These are phyloP conservation scores for Myriosclerotinia duriaeana DNA, from an alignment of 2,329 filamentous ascomycete genomes.

Conservation along the genomic window DNA sequence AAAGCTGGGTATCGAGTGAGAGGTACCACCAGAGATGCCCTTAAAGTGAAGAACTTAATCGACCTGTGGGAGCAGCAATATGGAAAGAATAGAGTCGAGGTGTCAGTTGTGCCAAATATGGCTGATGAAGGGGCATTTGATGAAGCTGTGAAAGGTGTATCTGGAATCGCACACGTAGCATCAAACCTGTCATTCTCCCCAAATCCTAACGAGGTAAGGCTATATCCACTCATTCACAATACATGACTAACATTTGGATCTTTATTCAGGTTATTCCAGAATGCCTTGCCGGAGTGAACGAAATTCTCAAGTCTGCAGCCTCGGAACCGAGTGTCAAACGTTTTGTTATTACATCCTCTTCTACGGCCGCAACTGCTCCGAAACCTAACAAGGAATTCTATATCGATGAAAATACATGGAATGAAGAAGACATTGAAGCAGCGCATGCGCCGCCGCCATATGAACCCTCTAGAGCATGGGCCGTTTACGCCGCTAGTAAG, in stretches of 20 bases:
- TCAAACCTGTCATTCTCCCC: conserved; percentile 40
- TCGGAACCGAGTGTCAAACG: conserved; percentile 42
- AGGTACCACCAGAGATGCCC: conserved; percentile 44
- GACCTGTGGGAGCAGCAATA: conserved; percentile 41
- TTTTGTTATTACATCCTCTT: conserved; percentile 45
- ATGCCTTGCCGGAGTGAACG: conserved; percentile 37
- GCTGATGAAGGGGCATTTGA: conserved; percentile 32
- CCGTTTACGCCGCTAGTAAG: conserved; percentile 46
- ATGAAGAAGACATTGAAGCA: conserved; percentile 39
- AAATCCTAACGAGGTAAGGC: conserved; percentile 43
- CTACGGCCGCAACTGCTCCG: conserved; percentile 32
- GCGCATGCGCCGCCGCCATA: conserved; percentile 45
- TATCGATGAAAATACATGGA: conserved; percentile 41
- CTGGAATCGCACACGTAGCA: conserved; percentile 45
- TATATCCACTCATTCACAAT: neutral
- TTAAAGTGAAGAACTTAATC: conserved; percentile 42
- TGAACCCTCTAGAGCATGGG: conserved; percentile 16
- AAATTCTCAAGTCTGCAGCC: conserved; percentile 42
- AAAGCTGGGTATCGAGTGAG: conserved; percentile 47
- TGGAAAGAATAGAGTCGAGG: conserved; percentile 41
- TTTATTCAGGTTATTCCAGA: conserved; percentile 37
- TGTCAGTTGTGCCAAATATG: conserved; percentile 43
- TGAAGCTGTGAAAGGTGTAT: conserved; percentile 37
- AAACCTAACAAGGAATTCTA: conserved; percentile 31
- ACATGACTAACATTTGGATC: neutral